A percentile compares a stretch with the other conserved stretches of the same genome.
Conservation (phyloP, 495 filamentous ascomycete species). For the Aspergillus incahuasiensis region DNA sequence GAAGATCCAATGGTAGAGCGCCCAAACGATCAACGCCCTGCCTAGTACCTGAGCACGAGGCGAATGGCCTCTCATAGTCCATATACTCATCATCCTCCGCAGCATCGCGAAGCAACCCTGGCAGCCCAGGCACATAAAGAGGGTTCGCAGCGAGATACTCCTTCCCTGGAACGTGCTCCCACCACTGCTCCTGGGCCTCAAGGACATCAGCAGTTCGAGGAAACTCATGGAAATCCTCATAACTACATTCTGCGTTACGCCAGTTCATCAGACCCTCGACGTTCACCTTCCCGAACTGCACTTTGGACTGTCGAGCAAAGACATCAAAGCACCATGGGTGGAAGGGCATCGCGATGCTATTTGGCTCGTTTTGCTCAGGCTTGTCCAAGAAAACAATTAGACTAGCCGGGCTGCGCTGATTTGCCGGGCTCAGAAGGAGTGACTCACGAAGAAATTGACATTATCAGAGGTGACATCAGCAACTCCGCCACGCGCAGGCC, state of each 20-base stretch:
- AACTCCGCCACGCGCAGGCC: background rate
- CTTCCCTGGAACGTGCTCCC: slow-evolving; percentile 2
- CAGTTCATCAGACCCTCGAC: slow-evolving; percentile 18
- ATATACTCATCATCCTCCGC: background rate
- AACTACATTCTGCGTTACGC: slow-evolving; percentile 17
- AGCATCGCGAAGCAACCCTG: background rate
- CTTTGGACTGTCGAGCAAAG: slow-evolving; percentile 21
- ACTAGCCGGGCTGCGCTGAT: background rate
- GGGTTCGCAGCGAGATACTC: slow-evolving; percentile 30
- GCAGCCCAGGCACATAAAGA: slow-evolving; percentile 20
- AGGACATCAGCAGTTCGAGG: slow-evolving; percentile 8
- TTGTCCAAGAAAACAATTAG: background rate
- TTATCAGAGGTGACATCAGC: background rate
- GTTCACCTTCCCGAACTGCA: slow-evolving; percentile 16
- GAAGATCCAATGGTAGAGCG: slow-evolving; percentile 22
- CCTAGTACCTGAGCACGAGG: background rate
- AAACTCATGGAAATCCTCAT: slow-evolving; percentile 6
- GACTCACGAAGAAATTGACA: background rate
- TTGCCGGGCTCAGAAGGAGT: background rate
- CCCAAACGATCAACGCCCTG: slow-evolving; percentile 21
- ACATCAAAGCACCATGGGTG: slow-evolving; percentile 36
- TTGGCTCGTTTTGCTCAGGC: background rate
- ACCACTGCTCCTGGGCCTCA: slow-evolving; percentile 13
- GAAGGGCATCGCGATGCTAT: slow-evolving; percentile 21
- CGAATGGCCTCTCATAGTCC: background rate